Evolutionary conservation across 164 flowering plant genomes (phyloP), one percentile per base, ranked within the genome.

Genomic region (Vitis rotundifolia): DNA sequence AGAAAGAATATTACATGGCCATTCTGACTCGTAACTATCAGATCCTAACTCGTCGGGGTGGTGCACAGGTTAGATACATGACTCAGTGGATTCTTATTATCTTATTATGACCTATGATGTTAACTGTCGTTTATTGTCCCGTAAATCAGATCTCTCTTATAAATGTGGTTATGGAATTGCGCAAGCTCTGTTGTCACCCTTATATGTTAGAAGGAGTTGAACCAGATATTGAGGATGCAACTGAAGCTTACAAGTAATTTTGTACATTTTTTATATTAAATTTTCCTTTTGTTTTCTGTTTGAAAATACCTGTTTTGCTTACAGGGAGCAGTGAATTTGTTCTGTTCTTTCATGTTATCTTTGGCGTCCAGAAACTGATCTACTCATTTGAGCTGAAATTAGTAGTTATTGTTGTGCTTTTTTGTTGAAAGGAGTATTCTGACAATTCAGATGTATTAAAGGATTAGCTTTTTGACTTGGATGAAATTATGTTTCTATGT

Each of bases 121-220:
- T 29, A 11, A 6, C 28, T 53, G 59, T 71, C 48, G 1, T 68
- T 59, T 12, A 3, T 31, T 77, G 22, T 22, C 54, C 29, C 16
- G 59, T 44, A 31, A 63, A 71, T 69, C 88, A 96, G 99, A 88
- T 93, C 63, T 96, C 99, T 44, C 97, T 96, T 49, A 93, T 84
- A 19, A 96, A 96, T 76, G 98, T 96, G 77, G 98, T 92, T 56
- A 96, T 96, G 99, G 97, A 96, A 78, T 76, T 96, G 77, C 93
- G 99, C 37, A 96, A 96, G 81, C 89, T 96, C 14, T 96, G 98
- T 72, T 93, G 98, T 78, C 98, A 93, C 75, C 88, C 97, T 8
- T 96, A 87, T 71, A 86, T 96, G 97, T 75, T 93, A 69, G 98
- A 93, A 75, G 99, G 98, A 60, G 94, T 91, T 75, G 99, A 93